Evolutionary conservation across 179 eudicot species (phyloP), one percentile per base, ranked within the genome.

Genomic region (Dionaea muscipula): DNA sequence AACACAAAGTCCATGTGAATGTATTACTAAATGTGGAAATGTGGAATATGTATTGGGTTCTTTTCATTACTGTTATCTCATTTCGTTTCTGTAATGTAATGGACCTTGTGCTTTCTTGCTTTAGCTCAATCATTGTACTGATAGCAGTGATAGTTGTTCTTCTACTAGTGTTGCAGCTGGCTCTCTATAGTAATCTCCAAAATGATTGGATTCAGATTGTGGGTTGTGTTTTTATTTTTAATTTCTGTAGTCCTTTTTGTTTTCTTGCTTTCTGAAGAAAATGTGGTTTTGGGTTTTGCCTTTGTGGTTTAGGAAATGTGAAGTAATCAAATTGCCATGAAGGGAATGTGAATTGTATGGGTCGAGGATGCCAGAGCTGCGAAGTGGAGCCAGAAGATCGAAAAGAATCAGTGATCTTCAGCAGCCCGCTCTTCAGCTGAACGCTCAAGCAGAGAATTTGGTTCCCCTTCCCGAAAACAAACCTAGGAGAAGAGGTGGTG

Each of bases 351-450:
- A 78, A 69, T 81, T 89, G 93, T 77, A 85, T 89, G 96, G 94
- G 91, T 75, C 68, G 87, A 89, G 68, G 71, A 89, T 89, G 97
- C 97, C 97, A 61, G 95, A 89, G 81, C 76, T 89, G 89, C 81
- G 95, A 62, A 89, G 97, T 69, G 93, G 95, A 79, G 95, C 97
- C 23, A 77, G 97, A 74, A 83, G 93, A 81, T 89, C 95, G 39
- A 89, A 86, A 78, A 79, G 95, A 70, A 75, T 89, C 56, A 87
- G 85, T 74, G 95, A 89, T 75, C 86, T 81, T 69, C 97, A 89
- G 64, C 79, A 67, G 67, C 79, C 94, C 70, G 72, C 80, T 49
- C 77, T 79, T 70, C 87, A 80, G 68, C 77, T 80, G 52, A 71
- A 71, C 68, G 78, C 69, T 47, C 87, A 80, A 70, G 78, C 64